Percentiles rank a stretch among this genome's conserved stretches.
Evolutionary conservation across 164 flowering plant genomes (phyloP).

Genomic region (Sedum album): DNA sequence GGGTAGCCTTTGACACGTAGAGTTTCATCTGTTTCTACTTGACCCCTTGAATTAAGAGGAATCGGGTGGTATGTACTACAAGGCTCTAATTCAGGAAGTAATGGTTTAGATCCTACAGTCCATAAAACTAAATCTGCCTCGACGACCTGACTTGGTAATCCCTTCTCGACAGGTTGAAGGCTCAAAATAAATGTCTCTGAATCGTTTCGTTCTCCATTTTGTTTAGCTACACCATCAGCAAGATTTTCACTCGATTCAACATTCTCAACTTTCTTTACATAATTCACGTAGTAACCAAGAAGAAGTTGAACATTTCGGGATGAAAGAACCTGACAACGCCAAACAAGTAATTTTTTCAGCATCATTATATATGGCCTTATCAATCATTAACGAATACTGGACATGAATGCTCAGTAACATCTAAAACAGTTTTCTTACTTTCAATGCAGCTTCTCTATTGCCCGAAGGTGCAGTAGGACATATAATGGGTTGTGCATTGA

Average conservation of each 20-base stretch:
- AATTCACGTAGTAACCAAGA: conserved; percentile 74
- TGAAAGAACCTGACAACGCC: conserved; percentile 53
- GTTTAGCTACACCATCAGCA: conserved; percentile 9
- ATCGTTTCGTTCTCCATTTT: too few relatives aligned
- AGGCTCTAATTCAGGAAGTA: conserved; percentile 52
- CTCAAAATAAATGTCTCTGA: conserved; percentile 45
- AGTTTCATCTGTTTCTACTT: conserved; percentile 95
- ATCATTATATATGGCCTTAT: background rate
- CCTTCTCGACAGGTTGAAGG: conserved; percentile 74
- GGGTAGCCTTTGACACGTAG: conserved; percentile 96
- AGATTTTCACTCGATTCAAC: conserved; percentile 21
- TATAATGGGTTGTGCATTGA: conserved; percentile 58
- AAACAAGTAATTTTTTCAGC: background rate
- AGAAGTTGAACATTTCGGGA: conserved; percentile 75
- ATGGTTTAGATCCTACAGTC: conserved; percentile 87
- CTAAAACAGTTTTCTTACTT: conserved; percentile 28
- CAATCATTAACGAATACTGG: background rate
- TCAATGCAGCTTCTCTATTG: conserved; percentile 82
- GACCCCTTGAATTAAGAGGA: conserved; percentile 79
- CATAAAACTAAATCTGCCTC: conserved; percentile 86
- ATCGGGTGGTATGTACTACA: conserved; percentile 25
- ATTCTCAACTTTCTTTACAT: conserved; percentile 34
- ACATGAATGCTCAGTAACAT: background rate
- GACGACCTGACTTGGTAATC: conserved; percentile 47
- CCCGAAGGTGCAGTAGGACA: conserved; percentile 82